Evolutionary conservation across 129 eudicot species (phyloP), one percentile per base, ranked within the genome.

Genomic region (Saussurea involucrata): DNA sequence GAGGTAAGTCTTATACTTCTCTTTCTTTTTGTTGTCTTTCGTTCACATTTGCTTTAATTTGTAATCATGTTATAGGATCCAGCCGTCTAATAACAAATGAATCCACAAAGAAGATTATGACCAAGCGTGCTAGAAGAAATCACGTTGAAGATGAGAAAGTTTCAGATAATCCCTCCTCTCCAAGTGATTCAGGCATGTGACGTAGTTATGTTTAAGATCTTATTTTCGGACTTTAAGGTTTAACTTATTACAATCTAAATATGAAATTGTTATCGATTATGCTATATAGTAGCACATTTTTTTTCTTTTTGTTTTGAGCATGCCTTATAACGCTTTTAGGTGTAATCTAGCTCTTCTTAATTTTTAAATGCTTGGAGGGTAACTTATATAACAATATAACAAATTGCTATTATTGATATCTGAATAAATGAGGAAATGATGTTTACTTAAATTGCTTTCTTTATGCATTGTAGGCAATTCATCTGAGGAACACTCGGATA

Each of bases 151-250:
- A 64, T 24, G 74, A 61, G 10, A 73, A 68, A 28, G 34, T 71
- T 79, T 67, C 13, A 24, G 69, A 32, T 68, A 73, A 65, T 31
- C 71, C 80, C 12, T 71, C 80, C 24, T 66, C 85, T 36, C 71
- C 83, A 0, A 75, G 76, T 76, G 44, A 79, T 71, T 67, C 84
- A 82, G 91, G 91, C 66, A 58, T 79, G 81, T 53, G n/a, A 69
- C 17, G 15, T 24, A 32, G 11, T 46, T 32, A 20, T 15, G 13
- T 44, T 17, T 29, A n/a, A 24, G 34, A 28, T 20, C 18, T 53
- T 40, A 17, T 61, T 25, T 29, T 5, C 28, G 8, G 57, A n/a
- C 46, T 27, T 44, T 17, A 67, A 4, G n/a, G 24, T 20, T 8
- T 44, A 21, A 32, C 57, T n/a, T 40, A 40, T 42, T 29, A 76